Percentiles rank a stretch among this genome's conserved stretches.
These are phyloP conservation scores for Jacaranda mimosifolia DNA, from an alignment of 257 asterid species.

Conservation along the genomic window DNA sequence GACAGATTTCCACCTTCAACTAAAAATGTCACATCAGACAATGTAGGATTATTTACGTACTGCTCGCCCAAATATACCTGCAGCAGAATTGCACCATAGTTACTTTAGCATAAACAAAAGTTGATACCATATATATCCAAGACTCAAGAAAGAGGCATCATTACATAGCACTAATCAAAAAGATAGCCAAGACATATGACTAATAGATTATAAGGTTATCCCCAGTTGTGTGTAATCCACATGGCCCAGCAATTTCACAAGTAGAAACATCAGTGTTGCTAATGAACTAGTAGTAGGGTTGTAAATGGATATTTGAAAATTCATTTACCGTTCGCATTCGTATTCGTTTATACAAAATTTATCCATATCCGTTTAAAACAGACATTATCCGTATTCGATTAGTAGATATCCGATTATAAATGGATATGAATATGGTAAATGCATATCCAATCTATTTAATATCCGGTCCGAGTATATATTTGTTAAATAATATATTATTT, in stretches of 20 bases:
- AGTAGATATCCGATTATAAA: too few species aligned
- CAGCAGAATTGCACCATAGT: slow-evolving; percentile 34
- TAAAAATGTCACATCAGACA: slow-evolving; percentile 93
- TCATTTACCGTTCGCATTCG: too few species aligned
- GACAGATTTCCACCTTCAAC: slow-evolving; percentile 77
- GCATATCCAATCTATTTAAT: too few species aligned
- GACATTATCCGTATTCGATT: too few species aligned
- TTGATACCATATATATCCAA: slow-evolving; percentile 1
- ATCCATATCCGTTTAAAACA: too few species aligned
- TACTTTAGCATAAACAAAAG: not conserved
- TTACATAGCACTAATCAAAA: not conserved
- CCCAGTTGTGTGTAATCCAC: slow-evolving; percentile 9
- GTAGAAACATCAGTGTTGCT: too few species aligned
- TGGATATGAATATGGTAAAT: too few species aligned
- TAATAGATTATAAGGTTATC: not conserved
- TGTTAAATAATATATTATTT: too few species aligned
- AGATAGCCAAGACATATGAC: not conserved
- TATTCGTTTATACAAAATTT: too few species aligned
- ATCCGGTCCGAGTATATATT: too few species aligned
- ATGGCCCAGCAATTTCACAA: slow-evolving; percentile 3
- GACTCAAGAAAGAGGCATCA: slow-evolving; percentile 5
- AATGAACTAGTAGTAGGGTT: too few species aligned
- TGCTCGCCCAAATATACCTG: slow-evolving; percentile 99
- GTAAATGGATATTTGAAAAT: too few species aligned
- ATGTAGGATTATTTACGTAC: slow-evolving; percentile 85